Base-by-base conservation (phyloP, 805 yeast genomes). In the Helenozyma baotianmanensis region DNA sequence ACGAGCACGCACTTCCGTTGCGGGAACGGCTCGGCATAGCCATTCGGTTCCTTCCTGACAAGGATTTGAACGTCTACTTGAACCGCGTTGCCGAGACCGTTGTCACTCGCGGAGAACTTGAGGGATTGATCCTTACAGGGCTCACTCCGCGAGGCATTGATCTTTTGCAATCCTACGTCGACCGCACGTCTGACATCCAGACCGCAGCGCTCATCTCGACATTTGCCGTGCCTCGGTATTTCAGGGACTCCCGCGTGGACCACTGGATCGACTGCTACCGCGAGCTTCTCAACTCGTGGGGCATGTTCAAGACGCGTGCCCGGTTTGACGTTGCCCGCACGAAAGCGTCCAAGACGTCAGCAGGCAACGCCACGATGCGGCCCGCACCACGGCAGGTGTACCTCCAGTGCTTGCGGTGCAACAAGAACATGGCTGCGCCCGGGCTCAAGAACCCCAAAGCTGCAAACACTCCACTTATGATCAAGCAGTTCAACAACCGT, bases 1-100 rank as follows among this genome's bases (percentile, higher is more conserved):
- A 87, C 52, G 97, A 90, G 50, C 78, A 82, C 13, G 82, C 95
- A 1, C 68, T 90, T 25, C 96, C 98, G 0, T 63, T 90, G 25
- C 69, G 90, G 33, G 98, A 90, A 51, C 66, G 96, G 43, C 60
- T 90, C 9, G 97, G 97, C 1, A 90, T 90, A 17, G 97, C 97
- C 0, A 64, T 90, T 15, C 68, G 96, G 30, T 90, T 85, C 48
- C 62, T 90, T 21, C 77, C 89, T 1, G 96, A 88, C 52, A 70
- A 76, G 28, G 96, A 84, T 43, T 63, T 90, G 42, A 74, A 80
- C 6, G 70, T 76, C 9, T 90, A 85, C 56, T 64, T 90, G 45
- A 75, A 77, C 34, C 60, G 82, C 25, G 68, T 89, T 0, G 78
- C 90, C 0, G 79, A 80, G 8, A 69, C 76, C 2, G 95, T 85